Conservation (phyloP, 495 filamentous ascomycete genomes). For the Jackrogersella multiformis region DNA sequence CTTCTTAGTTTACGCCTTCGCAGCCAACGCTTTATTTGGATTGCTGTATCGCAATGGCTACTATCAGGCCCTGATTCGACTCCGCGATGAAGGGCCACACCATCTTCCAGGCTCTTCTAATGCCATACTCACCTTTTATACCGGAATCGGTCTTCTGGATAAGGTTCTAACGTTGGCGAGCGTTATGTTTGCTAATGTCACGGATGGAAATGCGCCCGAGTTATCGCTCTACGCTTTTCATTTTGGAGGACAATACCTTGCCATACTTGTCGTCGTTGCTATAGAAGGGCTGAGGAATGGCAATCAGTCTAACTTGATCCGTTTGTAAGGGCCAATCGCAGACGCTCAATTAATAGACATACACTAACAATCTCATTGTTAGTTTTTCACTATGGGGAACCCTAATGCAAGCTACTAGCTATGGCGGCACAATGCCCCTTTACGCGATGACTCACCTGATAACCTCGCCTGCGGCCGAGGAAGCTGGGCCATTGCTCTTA, state of each 20-base stretch:
- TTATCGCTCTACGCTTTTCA: constrained; percentile 36
- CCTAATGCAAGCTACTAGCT: constrained; percentile 31
- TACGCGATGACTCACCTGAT: constrained; percentile 27
- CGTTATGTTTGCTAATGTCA: constrained; percentile 37
- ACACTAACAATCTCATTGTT: constrained; percentile 7
- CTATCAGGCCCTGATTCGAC: constrained; percentile 25
- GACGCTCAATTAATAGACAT: background rate
- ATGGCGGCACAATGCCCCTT: constrained; percentile 34
- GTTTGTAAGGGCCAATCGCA: constrained; percentile 20
- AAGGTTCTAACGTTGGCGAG: constrained; percentile 31
- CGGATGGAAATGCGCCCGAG: constrained; percentile 24
- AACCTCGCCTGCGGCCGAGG: constrained; percentile 20
- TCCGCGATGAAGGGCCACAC: constrained; percentile 25
- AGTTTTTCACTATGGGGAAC: constrained; percentile 32
- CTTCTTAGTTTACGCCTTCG: constrained; percentile 24
- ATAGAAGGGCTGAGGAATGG: constrained; percentile 29
- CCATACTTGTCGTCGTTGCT: constrained; percentile 25
- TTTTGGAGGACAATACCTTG: constrained; percentile 34
- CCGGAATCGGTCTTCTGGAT: constrained; percentile 19
- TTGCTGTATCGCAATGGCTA: constrained; percentile 33
- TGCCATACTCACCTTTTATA: constrained; percentile 23
- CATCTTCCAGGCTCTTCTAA: constrained; percentile 29
- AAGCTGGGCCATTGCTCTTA: constrained; percentile 11
- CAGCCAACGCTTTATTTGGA: constrained; percentile 21
- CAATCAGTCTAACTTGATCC: constrained; percentile 18